phyloP scores from a whole-genome alignment of 75 land plant genomes.

The Adiantum capillusveneris region DNA sequence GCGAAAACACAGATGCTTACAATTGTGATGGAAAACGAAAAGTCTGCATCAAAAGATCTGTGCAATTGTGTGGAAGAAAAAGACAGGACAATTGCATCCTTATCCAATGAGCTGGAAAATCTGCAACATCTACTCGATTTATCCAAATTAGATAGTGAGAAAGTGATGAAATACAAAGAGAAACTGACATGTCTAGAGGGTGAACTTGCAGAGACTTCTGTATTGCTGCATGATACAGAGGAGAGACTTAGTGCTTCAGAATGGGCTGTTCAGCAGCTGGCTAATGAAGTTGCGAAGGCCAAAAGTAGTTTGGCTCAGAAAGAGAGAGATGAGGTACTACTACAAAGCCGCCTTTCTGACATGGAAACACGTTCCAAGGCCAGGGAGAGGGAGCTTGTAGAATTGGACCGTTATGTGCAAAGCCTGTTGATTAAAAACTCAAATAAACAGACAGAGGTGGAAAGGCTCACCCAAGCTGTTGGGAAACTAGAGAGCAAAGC shows the following conservation, averaged over 20 bases:
- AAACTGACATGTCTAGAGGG: conserved; percentile 12
- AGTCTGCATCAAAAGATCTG: not conserved
- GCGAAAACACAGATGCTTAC: not conserved
- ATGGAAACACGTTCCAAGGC: conserved; percentile 13
- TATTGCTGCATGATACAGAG: conserved; percentile 17
- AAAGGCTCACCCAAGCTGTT: conserved; percentile 8
- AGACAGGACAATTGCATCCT: conserved; percentile 5
- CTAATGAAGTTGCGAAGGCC: conserved; percentile 21
- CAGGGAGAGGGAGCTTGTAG: conserved; percentile 21
- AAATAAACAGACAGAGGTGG: conserved; percentile 7
- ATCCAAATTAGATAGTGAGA: not conserved
- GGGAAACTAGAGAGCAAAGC: conserved; percentile 5
- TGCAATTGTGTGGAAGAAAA: conserved; percentile 11
- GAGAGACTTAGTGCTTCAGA: conserved; percentile 26
- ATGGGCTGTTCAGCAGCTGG: conserved; percentile 29
- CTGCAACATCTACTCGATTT: conserved; percentile 8
- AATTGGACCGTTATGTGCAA: conserved; percentile 17
- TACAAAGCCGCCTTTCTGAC: conserved; percentile 10
- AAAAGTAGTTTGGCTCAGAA: conserved; percentile 15
- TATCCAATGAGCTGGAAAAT: conserved; percentile 10
- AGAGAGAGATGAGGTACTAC: conserved; percentile 17
- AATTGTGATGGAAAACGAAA: not conserved
- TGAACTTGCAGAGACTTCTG: conserved; percentile 4
- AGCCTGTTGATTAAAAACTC: conserved; percentile 5
- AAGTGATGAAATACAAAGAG: conserved; percentile 7